Base-by-base conservation (phyloP, 768 basidiomycete genomes). In the Hygrophorus russula region DNA sequence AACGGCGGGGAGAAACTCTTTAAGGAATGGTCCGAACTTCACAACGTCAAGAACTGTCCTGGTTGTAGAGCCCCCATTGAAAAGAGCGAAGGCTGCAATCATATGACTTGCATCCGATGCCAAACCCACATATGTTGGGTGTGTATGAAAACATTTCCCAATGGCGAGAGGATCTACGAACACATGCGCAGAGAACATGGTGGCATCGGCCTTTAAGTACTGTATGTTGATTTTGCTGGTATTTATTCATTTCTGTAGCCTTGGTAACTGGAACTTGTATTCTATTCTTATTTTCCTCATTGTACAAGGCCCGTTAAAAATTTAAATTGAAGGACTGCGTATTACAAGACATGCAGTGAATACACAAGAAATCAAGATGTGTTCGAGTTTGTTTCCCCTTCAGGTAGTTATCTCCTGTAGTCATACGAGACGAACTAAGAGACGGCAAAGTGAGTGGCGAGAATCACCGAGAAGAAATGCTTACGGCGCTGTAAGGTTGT, bases 71-170 rank as follows among this genome's bases (percentile, higher is more conserved):
- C 72, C 5, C 67, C 72, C 5, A 87, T 90, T 49, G 82, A 89
- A 59, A 76, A 80, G 32, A 64, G 62, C 20, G 80, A 77, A 48
- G 86, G 86, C 0, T 90, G 86, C 59, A 82, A 90, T 60, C 86
- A 90, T 57, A 77, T 90, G 70, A 78, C 74, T n/a, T 90, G 86
- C 58, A 67, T 67, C 0, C 69, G 71, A 27, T 90, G 86, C 56
- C 70, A 74, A 51, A 78, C 81, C 0, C 86, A 90, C 55, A 80
- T 79, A 1, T 90, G 86, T 46, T 89, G 86, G 87, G 75, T 76
- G 17, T 90, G 86, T 56, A 52, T 83, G 56, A 59, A 70, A 58
- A 84, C 80, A 33, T 89, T 87, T 59, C 70, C 73, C 0, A 64
- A 67, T 29, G 78, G 81, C 2, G 63, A 76, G 11, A 80, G 77